These are phyloP conservation scores for Magnolia kwangsiensis DNA, from an alignment of 164 flowering plant genomes.

Conservation along the genomic window DNA sequence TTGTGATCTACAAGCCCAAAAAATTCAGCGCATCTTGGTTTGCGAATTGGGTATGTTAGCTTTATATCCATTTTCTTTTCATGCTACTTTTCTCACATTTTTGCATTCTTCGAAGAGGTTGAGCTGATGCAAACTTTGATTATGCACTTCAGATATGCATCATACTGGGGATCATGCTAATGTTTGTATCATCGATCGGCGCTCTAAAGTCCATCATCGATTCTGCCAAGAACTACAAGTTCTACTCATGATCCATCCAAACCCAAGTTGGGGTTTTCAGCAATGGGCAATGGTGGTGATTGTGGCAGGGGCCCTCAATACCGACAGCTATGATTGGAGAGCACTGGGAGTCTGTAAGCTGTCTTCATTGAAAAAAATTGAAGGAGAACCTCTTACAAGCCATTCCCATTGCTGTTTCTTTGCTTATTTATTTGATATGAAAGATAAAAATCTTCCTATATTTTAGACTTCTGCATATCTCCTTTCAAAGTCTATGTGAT, in stretches of 20 bases:
- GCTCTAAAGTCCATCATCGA: slow-evolving; percentile 47
- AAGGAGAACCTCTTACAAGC: neutral
- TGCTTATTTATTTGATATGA: too few species aligned
- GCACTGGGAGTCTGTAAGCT: too few species aligned
- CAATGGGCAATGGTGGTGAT: too few species aligned
- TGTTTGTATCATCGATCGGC: slow-evolving; percentile 65
- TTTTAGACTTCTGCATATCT: too few species aligned
- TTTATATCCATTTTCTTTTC: slow-evolving; percentile 9
- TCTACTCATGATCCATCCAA: slow-evolving; percentile 38
- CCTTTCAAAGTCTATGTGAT: too few species aligned
- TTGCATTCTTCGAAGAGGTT: neutral
- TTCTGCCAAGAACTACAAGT: slow-evolving; percentile 40
- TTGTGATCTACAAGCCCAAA: slow-evolving; percentile 51
- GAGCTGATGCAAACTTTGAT: neutral
- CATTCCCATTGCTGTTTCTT: too few species aligned
- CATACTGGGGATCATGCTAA: slow-evolving; percentile 47
- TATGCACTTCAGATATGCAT: slow-evolving; percentile 16
- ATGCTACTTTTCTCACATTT: neutral
- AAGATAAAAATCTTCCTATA: too few species aligned
- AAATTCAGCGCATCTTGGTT: slow-evolving; percentile 56
- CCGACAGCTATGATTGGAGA: too few species aligned
- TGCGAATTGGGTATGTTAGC: slow-evolving; percentile 45
- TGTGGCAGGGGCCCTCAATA: too few species aligned
- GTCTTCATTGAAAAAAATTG: too few species aligned
- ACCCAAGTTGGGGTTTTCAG: too few species aligned